Base-by-base conservation (phyloP, 495 filamentous ascomycete species). In the Hypoxylon cercidicola region DNA sequence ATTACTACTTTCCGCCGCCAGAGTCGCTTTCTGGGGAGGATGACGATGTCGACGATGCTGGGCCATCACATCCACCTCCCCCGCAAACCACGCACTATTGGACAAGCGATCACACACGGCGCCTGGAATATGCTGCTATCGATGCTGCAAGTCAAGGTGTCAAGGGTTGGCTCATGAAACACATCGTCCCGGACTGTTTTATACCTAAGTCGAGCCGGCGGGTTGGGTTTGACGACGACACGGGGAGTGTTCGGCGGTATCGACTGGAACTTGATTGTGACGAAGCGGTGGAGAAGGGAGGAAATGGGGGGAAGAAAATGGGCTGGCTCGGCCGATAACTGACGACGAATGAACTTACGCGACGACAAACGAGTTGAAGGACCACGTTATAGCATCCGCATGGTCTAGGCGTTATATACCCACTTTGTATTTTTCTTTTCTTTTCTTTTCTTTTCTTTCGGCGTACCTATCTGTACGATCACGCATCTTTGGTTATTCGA, bases 1-100 rank as follows among this genome's bases (percentile, higher is more conserved):
- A 77, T 55, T 81, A 78, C 52, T 79, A 79, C 54, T 83, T 83
- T 34, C 81, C 79, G 44, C 66, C 81, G 1, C 74, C 76, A 1
- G 78, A 81, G 16, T 70, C 77, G 8, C 54, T 65, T 13, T 59
- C 68, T 0, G 58, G 30, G 20, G 48, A 72, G 25, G 57, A 64
- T 9, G 65, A 71, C 5, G 46, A 59, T 16, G 48, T 20, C 6
- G 41, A 62, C 7, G 66, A 75, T 34, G 47, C 63, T 9, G 69
- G 49, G 1, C 55, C 58, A 0, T 39, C 68, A 1, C 70, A 75
- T 30, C 72, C 72, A 20, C 69, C 75, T 0, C 83, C 82, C 3
- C 84, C 84, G 16, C 77, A 82, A 46, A 86, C 82, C n/a, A 79
- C 79, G 1, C 81, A 83, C 49, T 86, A 86, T 64, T 86, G 82